A percentile compares a stretch with the other conserved stretches of the same genome.
Conservation (phyloP, 257 asterid genomes). For the Solanum clarkiae region DNA sequence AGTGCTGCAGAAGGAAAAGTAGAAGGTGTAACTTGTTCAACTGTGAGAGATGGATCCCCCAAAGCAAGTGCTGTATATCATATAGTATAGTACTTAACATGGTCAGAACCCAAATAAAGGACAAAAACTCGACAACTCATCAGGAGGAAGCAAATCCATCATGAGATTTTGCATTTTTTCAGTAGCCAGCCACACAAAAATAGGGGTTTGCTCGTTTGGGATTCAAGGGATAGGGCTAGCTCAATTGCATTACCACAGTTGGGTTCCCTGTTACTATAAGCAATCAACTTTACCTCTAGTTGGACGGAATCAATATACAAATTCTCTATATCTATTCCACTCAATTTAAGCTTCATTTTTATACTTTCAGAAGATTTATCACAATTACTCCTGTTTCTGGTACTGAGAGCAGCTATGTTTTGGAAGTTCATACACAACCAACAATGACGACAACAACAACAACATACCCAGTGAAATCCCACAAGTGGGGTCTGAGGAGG, state of each 20-base stretch:
- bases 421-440: neutral
- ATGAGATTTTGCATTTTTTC: neutral
- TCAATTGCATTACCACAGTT: neutral
- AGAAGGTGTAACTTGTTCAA: conserved; percentile 80
- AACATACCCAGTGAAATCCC: too few relatives aligned
- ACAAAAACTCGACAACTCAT: neutral
- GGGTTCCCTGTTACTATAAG: neutral
- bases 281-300: neutral
- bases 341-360: neutral
- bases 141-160: neutral
- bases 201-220: neutral
- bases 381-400: neutral
- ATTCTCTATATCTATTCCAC: neutral
- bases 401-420: neutral
- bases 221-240: neutral
- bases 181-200: neutral
- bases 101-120: neutral
- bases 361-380: neutral
- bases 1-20: conserved; percentile 57
- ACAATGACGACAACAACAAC: too few relatives aligned
- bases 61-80: conserved; percentile 61
- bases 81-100: neutral
- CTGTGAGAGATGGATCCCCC: conserved; percentile 77
- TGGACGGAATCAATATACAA: neutral
- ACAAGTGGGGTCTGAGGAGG: too few relatives aligned